Evolutionary conservation across 106 monocot genomes (phyloP).

Genomic region (Dendrobium catenatum): DNA sequence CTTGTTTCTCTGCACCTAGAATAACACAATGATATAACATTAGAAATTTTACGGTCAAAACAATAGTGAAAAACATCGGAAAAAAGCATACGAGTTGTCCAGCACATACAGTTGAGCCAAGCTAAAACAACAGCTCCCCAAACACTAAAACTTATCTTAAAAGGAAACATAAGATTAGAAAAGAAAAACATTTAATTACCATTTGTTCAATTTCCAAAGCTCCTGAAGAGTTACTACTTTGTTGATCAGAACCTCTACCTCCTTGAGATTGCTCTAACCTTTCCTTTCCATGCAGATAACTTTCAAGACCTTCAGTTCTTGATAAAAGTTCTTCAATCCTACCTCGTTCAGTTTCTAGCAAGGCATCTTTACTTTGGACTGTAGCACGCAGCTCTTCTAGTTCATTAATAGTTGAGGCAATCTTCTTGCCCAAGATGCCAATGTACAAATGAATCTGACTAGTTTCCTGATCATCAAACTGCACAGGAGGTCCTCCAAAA

Average conservation of each 20-base stretch:
- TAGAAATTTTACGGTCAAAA: not conserved
- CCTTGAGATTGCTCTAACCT: constrained; percentile 28
- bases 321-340: constrained; percentile 46
- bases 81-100: not conserved
- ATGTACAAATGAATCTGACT: constrained; percentile 34
- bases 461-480: constrained; percentile 26
- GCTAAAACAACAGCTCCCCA: not conserved
- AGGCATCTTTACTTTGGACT: constrained; percentile 60
- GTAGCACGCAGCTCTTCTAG: constrained; percentile 43
- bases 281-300: constrained; percentile 43
- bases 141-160: not conserved
- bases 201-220: constrained; percentile 60
- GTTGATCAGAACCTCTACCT: constrained; percentile 23
- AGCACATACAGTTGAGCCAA: not conserved
- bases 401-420: constrained; percentile 42
- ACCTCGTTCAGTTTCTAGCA: constrained; percentile 64
- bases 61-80: not conserved
- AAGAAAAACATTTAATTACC: constrained; percentile 33
- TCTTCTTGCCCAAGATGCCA: constrained; percentile 45
- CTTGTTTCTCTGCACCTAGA: constrained; percentile 57
- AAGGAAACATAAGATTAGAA: not conserved
- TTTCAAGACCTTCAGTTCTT: constrained; percentile 45
- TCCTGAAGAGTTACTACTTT: constrained; percentile 28
- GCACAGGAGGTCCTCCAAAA: constrained; percentile 34
- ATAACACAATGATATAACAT: not conserved